Conservation (phyloP, 176 grass and related monocot species). For the Bothriochloa decipiens region DNA sequence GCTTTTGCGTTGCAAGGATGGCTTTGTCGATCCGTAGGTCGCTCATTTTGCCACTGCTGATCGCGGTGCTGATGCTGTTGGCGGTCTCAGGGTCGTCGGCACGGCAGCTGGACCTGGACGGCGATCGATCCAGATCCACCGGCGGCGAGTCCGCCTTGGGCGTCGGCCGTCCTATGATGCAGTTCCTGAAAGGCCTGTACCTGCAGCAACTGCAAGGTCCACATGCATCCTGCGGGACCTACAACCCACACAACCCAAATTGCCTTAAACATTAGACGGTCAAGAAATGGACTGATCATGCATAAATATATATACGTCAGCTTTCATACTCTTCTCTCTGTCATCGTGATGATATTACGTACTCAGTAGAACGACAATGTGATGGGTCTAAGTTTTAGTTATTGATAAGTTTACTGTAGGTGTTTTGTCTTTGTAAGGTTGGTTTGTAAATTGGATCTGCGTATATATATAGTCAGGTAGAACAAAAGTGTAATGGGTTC, state of each 20-base stretch:
- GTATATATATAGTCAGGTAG: too few species aligned
- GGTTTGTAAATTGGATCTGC: too few species aligned
- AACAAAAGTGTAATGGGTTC: too few species aligned
- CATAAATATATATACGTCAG: neutral
- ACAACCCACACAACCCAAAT: neutral
- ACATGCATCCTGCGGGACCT: fast-evolving
- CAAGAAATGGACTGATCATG: neutral
- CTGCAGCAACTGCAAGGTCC: neutral
- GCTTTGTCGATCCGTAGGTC: neutral
- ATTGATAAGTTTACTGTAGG: neutral
- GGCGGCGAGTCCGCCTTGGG: neutral
- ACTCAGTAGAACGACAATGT: neutral
- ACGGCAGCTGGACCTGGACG: neutral
- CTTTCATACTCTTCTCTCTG: neutral
- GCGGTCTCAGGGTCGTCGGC: conserved; percentile 24
- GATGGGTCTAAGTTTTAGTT: neutral
- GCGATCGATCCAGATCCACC: neutral
- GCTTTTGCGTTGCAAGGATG: too few species aligned
- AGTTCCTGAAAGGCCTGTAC: neutral
- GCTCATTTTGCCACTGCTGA: conserved; percentile 5
- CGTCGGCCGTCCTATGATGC: neutral
- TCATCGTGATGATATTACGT: too few species aligned
- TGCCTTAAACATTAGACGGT: neutral
- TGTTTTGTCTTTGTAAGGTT: neutral
- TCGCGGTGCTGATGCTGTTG: conserved; percentile 4